These are phyloP conservation scores for Dothidotthia symphoricarpi DNA, from an alignment of 2,329 filamentous ascomycete genomes.

Conservation along the genomic window DNA sequence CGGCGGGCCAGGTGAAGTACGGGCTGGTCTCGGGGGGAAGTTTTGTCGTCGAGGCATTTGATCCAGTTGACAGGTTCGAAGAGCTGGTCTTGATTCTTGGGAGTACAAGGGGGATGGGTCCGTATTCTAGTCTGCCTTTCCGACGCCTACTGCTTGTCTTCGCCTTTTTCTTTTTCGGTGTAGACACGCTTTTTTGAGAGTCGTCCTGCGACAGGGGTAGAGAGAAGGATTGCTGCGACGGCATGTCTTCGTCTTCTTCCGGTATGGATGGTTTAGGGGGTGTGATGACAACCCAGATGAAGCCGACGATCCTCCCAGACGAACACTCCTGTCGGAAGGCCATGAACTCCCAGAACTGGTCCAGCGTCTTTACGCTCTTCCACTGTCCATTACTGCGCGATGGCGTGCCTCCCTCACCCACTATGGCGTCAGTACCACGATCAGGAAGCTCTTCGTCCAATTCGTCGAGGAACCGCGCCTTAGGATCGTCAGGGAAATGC, in stretches of 20 bases:
- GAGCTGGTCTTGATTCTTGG: constrained; percentile 62
- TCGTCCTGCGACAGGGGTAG: constrained; percentile 20
- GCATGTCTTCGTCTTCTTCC: constrained; percentile 31
- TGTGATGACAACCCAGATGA: constrained; percentile 85
- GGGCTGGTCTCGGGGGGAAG: constrained; percentile 52
- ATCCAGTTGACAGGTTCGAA: constrained; percentile 45
- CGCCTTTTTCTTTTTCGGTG: constrained; percentile 15
- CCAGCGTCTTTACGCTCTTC: constrained; percentile 78
- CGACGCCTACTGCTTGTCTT: constrained; percentile 13
- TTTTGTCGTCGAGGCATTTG: constrained; percentile 48
- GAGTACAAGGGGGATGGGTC: constrained; percentile 61
- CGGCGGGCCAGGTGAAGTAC: constrained; percentile 65
- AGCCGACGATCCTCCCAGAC: constrained; percentile 85
- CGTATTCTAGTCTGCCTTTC: constrained; percentile 43
- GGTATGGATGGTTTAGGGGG: constrained; percentile 51
- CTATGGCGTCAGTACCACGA: constrained; percentile 39
- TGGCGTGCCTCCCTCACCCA: constrained; percentile 41
- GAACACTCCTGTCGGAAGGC: constrained; percentile 94
- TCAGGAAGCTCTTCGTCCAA: constrained; percentile 77
- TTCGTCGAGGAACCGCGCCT: constrained; percentile 83
- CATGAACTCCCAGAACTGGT: constrained; percentile 99
- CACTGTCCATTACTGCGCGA: constrained; percentile 65
- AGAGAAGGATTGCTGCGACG: constrained; percentile 23
- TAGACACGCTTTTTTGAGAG: constrained; percentile 15
- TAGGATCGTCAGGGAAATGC: constrained; percentile 91